A percentile compares a stretch with the other conserved stretches of the same genome.
Conservation (phyloP, 1,284 basidiomycete species). For the Cystobasidiaceae sp. region DNA sequence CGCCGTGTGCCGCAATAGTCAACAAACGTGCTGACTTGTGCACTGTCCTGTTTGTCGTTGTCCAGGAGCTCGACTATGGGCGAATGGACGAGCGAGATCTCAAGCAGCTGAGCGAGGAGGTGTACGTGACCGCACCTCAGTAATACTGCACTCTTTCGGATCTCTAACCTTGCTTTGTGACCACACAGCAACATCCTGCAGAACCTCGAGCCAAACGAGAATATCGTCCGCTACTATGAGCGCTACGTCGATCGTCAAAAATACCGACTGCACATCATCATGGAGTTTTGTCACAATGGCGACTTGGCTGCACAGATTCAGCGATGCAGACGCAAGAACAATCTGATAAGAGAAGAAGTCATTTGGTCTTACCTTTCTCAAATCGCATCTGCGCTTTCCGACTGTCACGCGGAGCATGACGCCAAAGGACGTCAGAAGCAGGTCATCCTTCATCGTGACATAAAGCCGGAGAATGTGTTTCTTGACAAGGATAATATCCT, state of each 20-base stretch:
- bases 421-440: slow-evolving; percentile 36
- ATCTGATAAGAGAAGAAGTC: slow-evolving; percentile 71
- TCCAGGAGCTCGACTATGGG: slow-evolving; percentile 94
- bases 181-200: slow-evolving; percentile 92
- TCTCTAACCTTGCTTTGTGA: no score
- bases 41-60: slow-evolving; percentile 67
- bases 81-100: slow-evolving; percentile 86
- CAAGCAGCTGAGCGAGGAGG: slow-evolving; percentile 95
- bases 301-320: slow-evolving; percentile 84
- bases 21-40: no score
- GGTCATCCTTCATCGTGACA: slow-evolving; percentile 78
- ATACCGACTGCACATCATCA: slow-evolving; percentile 86
- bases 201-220: slow-evolving; percentile 76
- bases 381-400: slow-evolving; percentile 78
- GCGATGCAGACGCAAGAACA: slow-evolving; percentile 58
- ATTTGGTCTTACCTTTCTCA: slow-evolving; percentile 95
- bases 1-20: no score
- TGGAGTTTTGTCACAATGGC: slow-evolving; percentile 95
- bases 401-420: slow-evolving; percentile 63
- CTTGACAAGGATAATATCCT: slow-evolving; percentile 70
- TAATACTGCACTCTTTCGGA: no score
- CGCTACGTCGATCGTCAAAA: slow-evolving; percentile 83
- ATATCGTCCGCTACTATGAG: slow-evolving; percentile 92
- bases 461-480: slow-evolving; percentile 97
- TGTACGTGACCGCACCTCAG: no score